These are phyloP conservation scores for Coleophoma cylindrospora DNA, from an alignment of 2,329 filamentous ascomycete species.

Conservation along the genomic window DNA sequence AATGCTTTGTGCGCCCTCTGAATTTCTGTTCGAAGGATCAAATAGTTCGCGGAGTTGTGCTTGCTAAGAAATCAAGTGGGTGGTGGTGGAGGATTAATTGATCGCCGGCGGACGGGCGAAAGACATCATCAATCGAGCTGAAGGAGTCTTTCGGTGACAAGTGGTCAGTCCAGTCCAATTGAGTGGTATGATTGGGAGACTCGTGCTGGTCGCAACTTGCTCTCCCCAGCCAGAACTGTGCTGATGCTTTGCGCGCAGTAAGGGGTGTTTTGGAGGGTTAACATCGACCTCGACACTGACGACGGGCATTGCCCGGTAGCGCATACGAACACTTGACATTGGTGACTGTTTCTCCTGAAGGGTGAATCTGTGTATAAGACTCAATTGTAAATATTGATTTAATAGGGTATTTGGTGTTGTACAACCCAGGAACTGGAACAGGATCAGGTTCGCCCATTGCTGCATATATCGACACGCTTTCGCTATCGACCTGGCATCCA, in stretches of 20 bases:
- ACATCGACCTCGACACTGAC: neutral
- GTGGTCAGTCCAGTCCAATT: slow-evolving; percentile 24
- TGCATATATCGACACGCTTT: too few species aligned
- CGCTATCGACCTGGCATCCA: too few species aligned
- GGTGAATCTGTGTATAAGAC: neutral
- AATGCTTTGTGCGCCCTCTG: slow-evolving; percentile 26
- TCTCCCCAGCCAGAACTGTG: slow-evolving; percentile 3
- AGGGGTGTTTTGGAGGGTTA: neutral
- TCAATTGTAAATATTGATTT: too few species aligned
- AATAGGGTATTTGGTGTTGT: too few species aligned
- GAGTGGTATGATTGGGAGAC: slow-evolving; percentile 1
- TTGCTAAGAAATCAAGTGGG: slow-evolving; percentile 16
- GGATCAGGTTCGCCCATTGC: too few species aligned
- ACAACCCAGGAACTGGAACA: too few species aligned
- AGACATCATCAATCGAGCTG: slow-evolving; percentile 15
- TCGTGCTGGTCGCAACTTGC: neutral
- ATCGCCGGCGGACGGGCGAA: slow-evolving; percentile 9
- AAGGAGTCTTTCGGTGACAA: slow-evolving; percentile 22
- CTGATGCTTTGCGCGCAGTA: neutral
- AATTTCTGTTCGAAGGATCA: slow-evolving; percentile 22
- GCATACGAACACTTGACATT: too few species aligned
- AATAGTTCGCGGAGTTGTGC: slow-evolving; percentile 19
- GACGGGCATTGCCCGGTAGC: too few species aligned
- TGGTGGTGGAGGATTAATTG: slow-evolving; percentile 12
- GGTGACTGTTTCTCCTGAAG: neutral